These are phyloP conservation scores for Rhododendron molle DNA, from an alignment of 148 eudicot species.

Conservation along the genomic window DNA sequence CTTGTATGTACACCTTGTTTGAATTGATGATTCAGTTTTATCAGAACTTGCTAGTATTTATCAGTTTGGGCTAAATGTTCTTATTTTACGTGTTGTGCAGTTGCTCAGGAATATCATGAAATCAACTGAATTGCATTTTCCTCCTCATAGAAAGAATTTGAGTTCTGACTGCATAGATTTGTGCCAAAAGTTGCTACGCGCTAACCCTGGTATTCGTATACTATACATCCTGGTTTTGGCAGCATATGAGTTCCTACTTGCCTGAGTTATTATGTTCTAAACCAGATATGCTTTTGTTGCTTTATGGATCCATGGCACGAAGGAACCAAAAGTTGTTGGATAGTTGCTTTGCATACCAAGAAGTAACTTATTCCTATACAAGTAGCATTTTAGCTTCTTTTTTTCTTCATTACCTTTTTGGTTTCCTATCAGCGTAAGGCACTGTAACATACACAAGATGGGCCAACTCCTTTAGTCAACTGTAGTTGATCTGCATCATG, in stretches of 20 bases:
- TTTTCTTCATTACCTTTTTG: neutral
- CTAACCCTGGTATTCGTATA: slow-evolving; percentile 62
- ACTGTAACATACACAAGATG: neutral
- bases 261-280: neutral
- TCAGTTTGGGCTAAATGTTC: neutral
- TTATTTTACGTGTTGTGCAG: slow-evolving; percentile 34
- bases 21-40: neutral
- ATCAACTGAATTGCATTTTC: slow-evolving; percentile 64
- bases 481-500: neutral
- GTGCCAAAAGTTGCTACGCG: slow-evolving; percentile 75
- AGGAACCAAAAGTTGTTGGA: neutral
- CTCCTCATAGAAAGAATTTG: slow-evolving; percentile 45
- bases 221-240: neutral
- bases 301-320: neutral
- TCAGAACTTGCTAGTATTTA: neutral
- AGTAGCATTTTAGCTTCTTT: neutral
- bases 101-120: slow-evolving; percentile 73
- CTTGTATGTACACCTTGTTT: neutral
- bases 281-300: neutral
- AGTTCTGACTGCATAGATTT: slow-evolving; percentile 64
- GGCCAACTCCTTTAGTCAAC: neutral
- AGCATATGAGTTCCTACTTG: slow-evolving; percentile 1
- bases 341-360: neutral
- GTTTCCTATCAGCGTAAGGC: neutral
- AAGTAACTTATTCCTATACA: neutral